These are phyloP conservation scores for Colletotrichum sp. DNA, from an alignment of 2,329 filamentous ascomycete genomes.

Conservation along the genomic window DNA sequence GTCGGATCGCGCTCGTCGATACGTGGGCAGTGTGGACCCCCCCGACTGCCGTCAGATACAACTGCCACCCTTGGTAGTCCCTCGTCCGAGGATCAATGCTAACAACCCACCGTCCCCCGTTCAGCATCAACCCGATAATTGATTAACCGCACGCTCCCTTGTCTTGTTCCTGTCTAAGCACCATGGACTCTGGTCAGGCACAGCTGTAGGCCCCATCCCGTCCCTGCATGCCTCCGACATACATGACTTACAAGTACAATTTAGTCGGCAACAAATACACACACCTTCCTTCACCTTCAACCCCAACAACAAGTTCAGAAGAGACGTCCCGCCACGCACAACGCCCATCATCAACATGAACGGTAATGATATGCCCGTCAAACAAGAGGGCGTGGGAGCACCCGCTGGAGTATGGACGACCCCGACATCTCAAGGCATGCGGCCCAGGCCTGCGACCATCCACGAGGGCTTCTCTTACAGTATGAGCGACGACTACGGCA, in stretches of 20 bases:
- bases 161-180: constrained; percentile 34
- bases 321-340: constrained; percentile 48
- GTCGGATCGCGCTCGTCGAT: constrained; percentile 40
- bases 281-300: constrained; percentile 54
- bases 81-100: constrained; percentile 40
- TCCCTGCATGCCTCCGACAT: constrained; percentile 23
- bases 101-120: constrained; percentile 34
- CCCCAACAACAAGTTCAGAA: constrained; percentile 51
- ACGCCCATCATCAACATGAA: constrained; percentile 55
- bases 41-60: constrained; percentile 26
- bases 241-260: constrained; percentile 40
- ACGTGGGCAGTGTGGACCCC: constrained; percentile 33
- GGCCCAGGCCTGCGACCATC: constrained; percentile 62
- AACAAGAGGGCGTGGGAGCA: constrained; percentile 51
- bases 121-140: constrained; percentile 41
- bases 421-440: constrained; percentile 54
- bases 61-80: constrained; percentile 30
- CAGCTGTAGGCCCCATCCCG: constrained; percentile 52
- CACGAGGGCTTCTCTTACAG: constrained; percentile 68
- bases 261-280: constrained; percentile 53
- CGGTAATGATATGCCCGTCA: constrained; percentile 51
- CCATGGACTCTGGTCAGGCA: constrained; percentile 58
- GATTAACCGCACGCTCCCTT: constrained; percentile 40
- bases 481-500: constrained; percentile 56
- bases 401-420: constrained; percentile 60